Evolutionary conservation across 208 protist species (phyloP), one percentile per base, ranked within the genome.

Genomic region (Leishmania turanica): DNA sequence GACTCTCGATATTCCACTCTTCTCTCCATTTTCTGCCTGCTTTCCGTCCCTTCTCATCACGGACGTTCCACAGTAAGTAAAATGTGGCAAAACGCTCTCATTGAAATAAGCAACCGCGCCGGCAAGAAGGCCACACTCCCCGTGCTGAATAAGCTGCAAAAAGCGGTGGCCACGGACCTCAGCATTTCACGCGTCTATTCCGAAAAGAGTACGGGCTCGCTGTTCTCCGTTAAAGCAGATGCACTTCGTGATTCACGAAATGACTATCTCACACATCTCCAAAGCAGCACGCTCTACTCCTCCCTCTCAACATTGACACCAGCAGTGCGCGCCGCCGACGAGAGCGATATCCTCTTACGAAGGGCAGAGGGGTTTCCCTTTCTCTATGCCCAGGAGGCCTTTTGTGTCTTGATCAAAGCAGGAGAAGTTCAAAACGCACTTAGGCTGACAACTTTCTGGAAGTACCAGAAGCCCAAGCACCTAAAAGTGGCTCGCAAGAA

Each of bases 331-430:
- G n/a, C 71, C 15, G 21, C 27, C 56, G 81, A 84, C 3, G 53
- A 78, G n/a, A 58, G 3, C 3, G 72, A 77, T 21, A 21, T 49
- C 24, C 69, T 84, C 31, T 71, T 83, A 17, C 75, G 60, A 21
- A 64, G 54, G 49, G 56, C 76, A 37, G 54, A 81, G 53, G 6
- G 17, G 27, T 53, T 87, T 27, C 77, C 84, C 3, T 87, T 84
- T 70, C 24, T 69, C 24, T 76, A 84, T 60, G 85, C 85, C 37
- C 53, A 77, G 17, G 64, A 86, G 8, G 72, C 81, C 6, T 74
- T 83, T 21, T 81, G 82, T 27, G 71, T 49, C 3, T 53, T 88
- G 45, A 47, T 88, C 45, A 85, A 81, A n/a, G 80, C 81, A 8
- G 85, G 85, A 27, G 77, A 84, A 56, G 53, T 76, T 3, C 78